Evolutionary conservation across 768 basidiomycete species (phyloP), one percentile per base, ranked within the genome.

Genomic region (Mycena latifolia): DNA sequence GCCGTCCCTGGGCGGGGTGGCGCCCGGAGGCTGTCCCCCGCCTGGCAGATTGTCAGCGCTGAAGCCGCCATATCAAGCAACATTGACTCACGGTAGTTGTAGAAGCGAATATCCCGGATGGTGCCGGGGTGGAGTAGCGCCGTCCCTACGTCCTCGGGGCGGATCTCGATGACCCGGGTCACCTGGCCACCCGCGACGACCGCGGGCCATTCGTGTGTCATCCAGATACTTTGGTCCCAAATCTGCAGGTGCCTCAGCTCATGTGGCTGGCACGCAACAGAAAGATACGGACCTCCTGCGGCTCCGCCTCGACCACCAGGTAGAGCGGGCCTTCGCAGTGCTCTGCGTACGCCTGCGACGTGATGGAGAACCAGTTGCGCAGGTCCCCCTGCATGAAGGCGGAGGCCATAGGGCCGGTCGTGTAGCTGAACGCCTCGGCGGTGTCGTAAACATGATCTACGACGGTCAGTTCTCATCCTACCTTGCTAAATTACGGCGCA

Each of bases 381-480:
- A 33, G 11, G 25, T 62, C 20, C 8, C 53, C 52, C 1, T 3
- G 1, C 4, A 0, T 2, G 31, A 50, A 14, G 14, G 37, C 37
- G 17, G 61, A 54, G 17, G 12, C 24, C 61, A 62, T 54, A 6
- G 61, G 52, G 18, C 47, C 12, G 29, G 15, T 41, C 17, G 43
- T 54, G 61, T 45, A 25, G n/a, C 18, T 62, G 61, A 62, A 62
- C 12, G 61, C 61, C 4, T 5, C 33, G 2, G 29, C 61, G 35
- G 5, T 46, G 33, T 62, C 45, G 24, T 62, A 62, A 8, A 62
- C 61, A 48, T 62, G 45, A 12, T 62, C 61, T 62, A 12, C 24
- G n/a, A 45, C 11, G 5, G 35, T 61, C 17, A 61, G 39, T 54
- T 29, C 22, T 6, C 10, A 22, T 43, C n/a, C n/a, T 5, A 14